These are phyloP conservation scores for Boletus rubroflammeus DNA, from an alignment of 768 basidiomycete genomes.

Conservation along the genomic window DNA sequence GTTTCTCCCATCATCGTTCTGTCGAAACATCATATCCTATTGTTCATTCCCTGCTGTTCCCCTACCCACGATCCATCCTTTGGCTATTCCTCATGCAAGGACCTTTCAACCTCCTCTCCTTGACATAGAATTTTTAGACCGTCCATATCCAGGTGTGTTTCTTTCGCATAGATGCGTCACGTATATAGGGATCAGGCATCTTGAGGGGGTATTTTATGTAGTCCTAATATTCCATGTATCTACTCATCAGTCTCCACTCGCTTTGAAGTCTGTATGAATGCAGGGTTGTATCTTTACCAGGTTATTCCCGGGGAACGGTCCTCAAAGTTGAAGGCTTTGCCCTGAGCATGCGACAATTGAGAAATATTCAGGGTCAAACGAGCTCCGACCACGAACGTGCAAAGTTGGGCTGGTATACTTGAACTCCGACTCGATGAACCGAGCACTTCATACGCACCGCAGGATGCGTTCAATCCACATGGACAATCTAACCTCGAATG, in stretches of 20 bases:
- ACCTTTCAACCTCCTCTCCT: constrained; percentile 1
- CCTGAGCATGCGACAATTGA: neutral
- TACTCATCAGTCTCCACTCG: constrained; percentile 13
- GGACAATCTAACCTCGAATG: constrained; percentile 24
- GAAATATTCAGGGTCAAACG: neutral
- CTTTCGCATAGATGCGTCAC: constrained; percentile 28
- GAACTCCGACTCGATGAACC: constrained; percentile 13
- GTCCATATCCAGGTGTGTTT: constrained; percentile 11
- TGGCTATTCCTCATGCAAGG: constrained; percentile 9
- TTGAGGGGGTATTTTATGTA: constrained; percentile 36
- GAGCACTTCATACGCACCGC: neutral
- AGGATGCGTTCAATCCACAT: constrained; percentile 15
- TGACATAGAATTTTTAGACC: constrained; percentile 27
- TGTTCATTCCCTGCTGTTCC: constrained; percentile 1
- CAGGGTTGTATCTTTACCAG: constrained; percentile 12
- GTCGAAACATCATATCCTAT: constrained; percentile 21
- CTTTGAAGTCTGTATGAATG: constrained; percentile 21
- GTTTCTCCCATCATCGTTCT: constrained; percentile 2
- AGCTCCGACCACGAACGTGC: neutral
- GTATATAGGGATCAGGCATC: constrained; percentile 33
- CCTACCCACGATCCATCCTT: constrained; percentile 4
- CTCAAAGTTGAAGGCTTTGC: no score
- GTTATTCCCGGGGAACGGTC: neutral
- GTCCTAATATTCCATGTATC: constrained; percentile 31
- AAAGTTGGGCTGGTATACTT: neutral